Conservation (phyloP, 179 eudicot species). For the Beta lomatogona region DNA sequence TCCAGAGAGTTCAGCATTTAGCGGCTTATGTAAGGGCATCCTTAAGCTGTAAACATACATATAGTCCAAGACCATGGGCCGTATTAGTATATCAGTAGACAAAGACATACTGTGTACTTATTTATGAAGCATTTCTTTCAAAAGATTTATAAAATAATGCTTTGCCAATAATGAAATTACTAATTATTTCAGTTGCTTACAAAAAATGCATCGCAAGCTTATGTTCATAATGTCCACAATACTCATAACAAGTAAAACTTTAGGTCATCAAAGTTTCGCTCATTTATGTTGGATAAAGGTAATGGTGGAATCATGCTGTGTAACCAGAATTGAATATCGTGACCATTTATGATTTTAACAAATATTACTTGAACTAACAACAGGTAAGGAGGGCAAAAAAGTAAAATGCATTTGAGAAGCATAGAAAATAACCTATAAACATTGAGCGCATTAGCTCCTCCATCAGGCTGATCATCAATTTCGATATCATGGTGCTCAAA, state of each 20-base stretch:
- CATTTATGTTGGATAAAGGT: too few species aligned
- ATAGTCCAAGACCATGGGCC: not conserved
- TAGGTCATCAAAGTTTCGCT: too few species aligned
- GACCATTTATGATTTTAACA: too few species aligned
- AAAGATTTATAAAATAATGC: too few species aligned
- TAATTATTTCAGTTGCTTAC: too few species aligned
- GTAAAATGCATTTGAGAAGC: not conserved
- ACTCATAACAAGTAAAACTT: too few species aligned
- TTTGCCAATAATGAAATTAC: too few species aligned
- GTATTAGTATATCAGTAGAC: constrained; percentile 4
- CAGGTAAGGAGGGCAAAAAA: not conserved
- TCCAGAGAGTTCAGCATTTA: constrained; percentile 43
- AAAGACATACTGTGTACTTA: not conserved
- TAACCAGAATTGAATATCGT: too few species aligned
- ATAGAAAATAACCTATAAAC: constrained; percentile 68
- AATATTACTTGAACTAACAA: not conserved
- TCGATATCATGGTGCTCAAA: constrained; percentile 52
- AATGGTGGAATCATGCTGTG: too few species aligned
- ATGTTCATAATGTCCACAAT: too few species aligned
- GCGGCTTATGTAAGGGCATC: constrained; percentile 57
- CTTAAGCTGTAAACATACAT: constrained; percentile 60
- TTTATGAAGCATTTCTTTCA: too few species aligned
- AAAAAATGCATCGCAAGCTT: too few species aligned
- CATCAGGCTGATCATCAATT: constrained; percentile 90
- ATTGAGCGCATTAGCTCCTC: constrained; percentile 95